phyloP scores from a whole-genome alignment of 768 basidiomycete species.

The Naganishia friedmannii region DNA sequence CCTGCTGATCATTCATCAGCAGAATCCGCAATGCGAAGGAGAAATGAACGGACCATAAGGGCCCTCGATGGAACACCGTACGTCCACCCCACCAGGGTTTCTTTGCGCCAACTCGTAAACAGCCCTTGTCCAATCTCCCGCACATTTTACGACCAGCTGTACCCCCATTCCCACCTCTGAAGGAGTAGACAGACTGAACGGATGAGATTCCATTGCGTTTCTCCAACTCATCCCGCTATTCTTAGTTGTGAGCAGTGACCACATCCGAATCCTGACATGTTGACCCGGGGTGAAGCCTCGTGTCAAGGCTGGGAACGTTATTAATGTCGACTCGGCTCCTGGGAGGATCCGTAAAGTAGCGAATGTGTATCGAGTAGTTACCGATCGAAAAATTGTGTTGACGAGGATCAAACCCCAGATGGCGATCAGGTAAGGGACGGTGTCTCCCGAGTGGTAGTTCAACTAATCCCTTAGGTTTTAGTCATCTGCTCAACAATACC shows the following conservation, averaged over 20 bases:
- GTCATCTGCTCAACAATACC: background rate
- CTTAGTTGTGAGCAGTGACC: slow-evolving; percentile 14
- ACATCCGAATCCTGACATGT: slow-evolving; percentile 33
- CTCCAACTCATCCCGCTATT: slow-evolving; percentile 27
- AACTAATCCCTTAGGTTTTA: slow-evolving; percentile 9
- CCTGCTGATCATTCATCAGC: slow-evolving; percentile 8
- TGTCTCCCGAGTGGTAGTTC: slow-evolving; percentile 37
- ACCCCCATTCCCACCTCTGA: slow-evolving; percentile 19
- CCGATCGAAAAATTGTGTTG: slow-evolving; percentile 35
- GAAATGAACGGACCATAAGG: slow-evolving; percentile 32
- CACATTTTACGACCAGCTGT: slow-evolving; percentile 24
- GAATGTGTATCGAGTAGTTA: slow-evolving; percentile 32
- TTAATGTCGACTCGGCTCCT: slow-evolving; percentile 30
- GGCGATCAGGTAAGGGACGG: slow-evolving; percentile 36
- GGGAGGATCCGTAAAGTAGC: slow-evolving; percentile 33
- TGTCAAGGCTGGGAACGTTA: slow-evolving; percentile 31
- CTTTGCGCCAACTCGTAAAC: slow-evolving; percentile 26
- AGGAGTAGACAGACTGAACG: slow-evolving; percentile 32
- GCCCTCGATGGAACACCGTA: slow-evolving; percentile 28
- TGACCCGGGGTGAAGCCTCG: slow-evolving; percentile 33
- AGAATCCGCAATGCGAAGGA: background rate
- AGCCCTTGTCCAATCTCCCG: slow-evolving; percentile 36
- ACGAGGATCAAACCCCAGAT: slow-evolving; percentile 31
- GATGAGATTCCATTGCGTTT: slow-evolving; percentile 32
- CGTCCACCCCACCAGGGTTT: background rate